Conservation (phyloP, 371 early-diverging fungal species). For the Mortierella sp. region DNA sequence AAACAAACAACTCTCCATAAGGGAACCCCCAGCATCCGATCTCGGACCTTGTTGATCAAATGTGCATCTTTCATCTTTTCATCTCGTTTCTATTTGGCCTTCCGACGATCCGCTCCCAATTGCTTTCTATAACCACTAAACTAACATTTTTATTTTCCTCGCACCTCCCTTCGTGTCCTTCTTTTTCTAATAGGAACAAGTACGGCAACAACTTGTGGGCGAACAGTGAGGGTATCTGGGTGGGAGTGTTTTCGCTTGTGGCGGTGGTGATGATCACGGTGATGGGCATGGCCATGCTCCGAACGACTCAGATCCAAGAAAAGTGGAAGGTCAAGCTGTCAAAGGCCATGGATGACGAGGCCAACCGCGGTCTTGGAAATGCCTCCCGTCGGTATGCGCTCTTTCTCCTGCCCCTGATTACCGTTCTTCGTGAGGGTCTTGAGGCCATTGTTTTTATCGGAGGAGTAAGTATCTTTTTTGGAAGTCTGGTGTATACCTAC, state of each 20-base stretch:
- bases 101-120: neutral
- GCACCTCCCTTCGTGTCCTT: too few species aligned
- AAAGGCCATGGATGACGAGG: constrained; percentile 62
- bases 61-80: neutral
- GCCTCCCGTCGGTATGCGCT: constrained; percentile 60
- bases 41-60: neutral
- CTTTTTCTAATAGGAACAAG: constrained; percentile 67
- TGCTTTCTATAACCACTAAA: neutral
- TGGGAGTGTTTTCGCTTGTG: constrained; percentile 67
- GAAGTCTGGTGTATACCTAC: neutral
- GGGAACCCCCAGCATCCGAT: neutral
- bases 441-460: constrained; percentile 87
- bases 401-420: constrained; percentile 82
- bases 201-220: constrained; percentile 75
- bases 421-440: constrained; percentile 86
- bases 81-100: neutral
- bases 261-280: constrained; percentile 76
- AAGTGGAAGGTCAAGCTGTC: constrained; percentile 76
- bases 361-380: constrained; percentile 55
- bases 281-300: constrained; percentile 83
- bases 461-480: constrained; percentile 69
- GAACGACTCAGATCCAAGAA: constrained; percentile 75
- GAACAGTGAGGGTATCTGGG: constrained; percentile 83
- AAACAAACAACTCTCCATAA: neutral
- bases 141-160: constrained; percentile 64